Base-by-base conservation (phyloP, 305 asterid genomes). In the Striga hermonthica region DNA sequence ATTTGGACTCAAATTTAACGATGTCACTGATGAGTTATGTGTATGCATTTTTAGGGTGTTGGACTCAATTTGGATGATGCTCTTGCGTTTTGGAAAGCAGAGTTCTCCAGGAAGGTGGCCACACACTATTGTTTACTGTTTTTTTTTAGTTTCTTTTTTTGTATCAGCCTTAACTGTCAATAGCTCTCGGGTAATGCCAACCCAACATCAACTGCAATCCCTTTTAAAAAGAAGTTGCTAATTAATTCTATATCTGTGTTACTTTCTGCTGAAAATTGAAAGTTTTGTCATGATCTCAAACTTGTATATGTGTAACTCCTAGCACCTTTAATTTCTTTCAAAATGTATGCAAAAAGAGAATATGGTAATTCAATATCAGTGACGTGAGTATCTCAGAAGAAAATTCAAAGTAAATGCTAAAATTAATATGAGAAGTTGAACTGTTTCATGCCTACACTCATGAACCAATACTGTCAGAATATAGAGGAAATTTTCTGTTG, bases 11-110 rank as follows among this genome's bases (percentile, higher is more conserved):
- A 49, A 52, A 50, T 62, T 28, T 80, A 52, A 12, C 36, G 4
- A 68, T 64, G 59, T 62, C 45, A 11, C 66, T 75, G 67, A 82
- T 65, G 54, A 55, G 44, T 35, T 68, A 9, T 66, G 55, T 53
- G 67, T 22, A 54, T 72, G 45, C 71, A 67, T 64, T 70, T 68
- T 41, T 64, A 94, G 97, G 97, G 98, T 71, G 96, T 88, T 72
- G 99, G 99, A 34, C 81, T 94, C 76, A 91, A 94, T 76, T 76
- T 94, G 82, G 99, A 88, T 50, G 99, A 94, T 79, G 99, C 99
- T 73, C 96, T 94, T 74, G 90, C 95, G 45, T 94, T 94, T 70
- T 94, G 98, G 97, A 94, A 84, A 84, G 80, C 89, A 12, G 98
- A 94, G 82, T 91, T 94, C 84, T 85, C 98, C 71, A 75, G 78